These are phyloP conservation scores for Vickermania ingenoplastis DNA, from an alignment of 208 protist genomes.

Conservation along the genomic window DNA sequence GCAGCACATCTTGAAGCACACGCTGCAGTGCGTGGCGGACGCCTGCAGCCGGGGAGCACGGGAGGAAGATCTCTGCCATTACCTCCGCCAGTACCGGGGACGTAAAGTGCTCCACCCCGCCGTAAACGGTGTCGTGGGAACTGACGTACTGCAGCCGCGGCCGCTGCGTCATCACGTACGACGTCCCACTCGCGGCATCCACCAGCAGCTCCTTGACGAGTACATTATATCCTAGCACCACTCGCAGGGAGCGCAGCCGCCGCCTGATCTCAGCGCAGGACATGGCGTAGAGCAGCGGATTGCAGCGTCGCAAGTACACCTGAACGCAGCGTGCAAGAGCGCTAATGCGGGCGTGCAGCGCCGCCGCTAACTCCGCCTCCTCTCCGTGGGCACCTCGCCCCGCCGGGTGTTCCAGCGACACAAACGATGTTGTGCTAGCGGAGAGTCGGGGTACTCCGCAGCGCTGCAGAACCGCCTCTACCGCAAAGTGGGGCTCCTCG, in stretches of 20 bases:
- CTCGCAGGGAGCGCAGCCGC: constrained; percentile 24
- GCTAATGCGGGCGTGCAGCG: constrained; percentile 32
- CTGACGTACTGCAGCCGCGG: constrained; percentile 44
- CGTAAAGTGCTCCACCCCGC: constrained; percentile 27
- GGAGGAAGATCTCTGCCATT: constrained; percentile 38
- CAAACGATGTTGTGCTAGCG: constrained; percentile 6
- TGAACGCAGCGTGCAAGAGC: constrained; percentile 38
- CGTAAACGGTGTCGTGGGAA: constrained; percentile 68
- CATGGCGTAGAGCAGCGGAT: constrained; percentile 31
- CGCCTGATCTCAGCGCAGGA: constrained; percentile 8
- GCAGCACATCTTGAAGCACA: constrained; percentile 2
- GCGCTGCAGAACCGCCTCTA: constrained; percentile 30
- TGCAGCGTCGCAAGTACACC: constrained; percentile 12
- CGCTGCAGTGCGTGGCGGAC: constrained; percentile 9
- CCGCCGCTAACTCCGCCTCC: constrained; percentile 10
- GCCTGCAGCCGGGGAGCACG: constrained; percentile 6
- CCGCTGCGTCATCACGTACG: constrained; percentile 21
- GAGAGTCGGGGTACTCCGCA: constrained; percentile 34
- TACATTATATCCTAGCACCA: constrained; percentile 22
- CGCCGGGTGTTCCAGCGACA: constrained; percentile 9
- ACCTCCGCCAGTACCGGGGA: constrained; percentile 29
- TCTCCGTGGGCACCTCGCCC: constrained; percentile 19
- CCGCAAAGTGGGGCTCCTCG: constrained; percentile 27
- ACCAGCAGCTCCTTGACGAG: constrained; percentile 11
- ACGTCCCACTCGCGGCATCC: not conserved